Conservation (phyloP, 2,329 filamentous ascomycete species). For the Neonectria faginata region DNA sequence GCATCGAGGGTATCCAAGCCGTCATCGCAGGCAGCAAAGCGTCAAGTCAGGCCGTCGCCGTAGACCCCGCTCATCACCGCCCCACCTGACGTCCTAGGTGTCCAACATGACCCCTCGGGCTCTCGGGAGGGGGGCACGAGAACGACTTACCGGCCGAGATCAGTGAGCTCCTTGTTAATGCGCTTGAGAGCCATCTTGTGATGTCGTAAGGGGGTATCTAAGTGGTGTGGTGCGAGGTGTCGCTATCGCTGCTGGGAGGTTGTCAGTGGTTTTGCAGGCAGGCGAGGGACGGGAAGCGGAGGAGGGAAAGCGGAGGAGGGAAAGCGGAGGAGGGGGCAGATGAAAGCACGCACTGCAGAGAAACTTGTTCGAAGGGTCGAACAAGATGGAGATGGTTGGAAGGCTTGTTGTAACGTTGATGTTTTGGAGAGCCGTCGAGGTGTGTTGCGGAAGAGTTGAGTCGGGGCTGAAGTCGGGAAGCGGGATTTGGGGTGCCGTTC, state of each 20-base stretch:
- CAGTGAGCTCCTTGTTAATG: conserved; percentile 94
- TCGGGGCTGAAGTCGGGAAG: conserved; percentile 44
- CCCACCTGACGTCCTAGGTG: conserved; percentile 53
- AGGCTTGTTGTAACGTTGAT: conserved; percentile 9
- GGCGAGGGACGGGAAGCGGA: conserved; percentile 24
- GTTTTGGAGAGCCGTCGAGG: conserved; percentile 26
- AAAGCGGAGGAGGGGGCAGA: conserved; percentile 24
- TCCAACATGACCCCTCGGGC: conserved; percentile 43
- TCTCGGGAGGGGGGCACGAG: conserved; percentile 31
- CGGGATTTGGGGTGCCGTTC: conserved; percentile 46
- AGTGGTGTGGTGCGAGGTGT: conserved; percentile 41
- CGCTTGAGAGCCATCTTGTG: conserved; percentile 86
- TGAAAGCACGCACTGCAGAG: conserved; percentile 45
- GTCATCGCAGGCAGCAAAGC: conserved; percentile 32
- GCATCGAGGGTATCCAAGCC: conserved; percentile 2
- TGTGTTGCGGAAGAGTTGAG: conserved; percentile 40
- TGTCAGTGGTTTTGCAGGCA: conserved; percentile 41
- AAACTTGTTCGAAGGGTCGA: conserved; percentile 38
- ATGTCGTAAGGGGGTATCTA: conserved; percentile 47
- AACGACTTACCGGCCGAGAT: conserved; percentile 82
- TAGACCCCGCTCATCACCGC: conserved; percentile 53
- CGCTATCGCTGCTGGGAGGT: conserved; percentile 41
- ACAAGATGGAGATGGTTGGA: conserved; percentile 29
- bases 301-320: neutral
- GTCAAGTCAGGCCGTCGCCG: conserved; percentile 30